Evolutionary conservation across 1,284 basidiomycete species (phyloP), one percentile per base, ranked within the genome.

Genomic region (Gomphus sp.): DNA sequence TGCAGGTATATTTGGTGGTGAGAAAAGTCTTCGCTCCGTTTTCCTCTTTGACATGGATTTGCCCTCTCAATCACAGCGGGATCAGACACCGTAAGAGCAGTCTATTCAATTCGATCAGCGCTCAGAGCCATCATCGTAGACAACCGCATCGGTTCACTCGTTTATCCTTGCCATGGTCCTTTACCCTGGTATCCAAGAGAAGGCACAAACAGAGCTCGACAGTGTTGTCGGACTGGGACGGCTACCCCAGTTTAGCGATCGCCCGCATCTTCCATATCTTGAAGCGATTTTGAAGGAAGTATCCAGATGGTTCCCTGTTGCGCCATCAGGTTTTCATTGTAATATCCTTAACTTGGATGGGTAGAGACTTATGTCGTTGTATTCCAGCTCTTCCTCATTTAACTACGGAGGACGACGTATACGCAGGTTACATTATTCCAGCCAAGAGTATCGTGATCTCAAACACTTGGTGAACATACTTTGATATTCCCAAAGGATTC

Each of bases 121-220:
- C 47, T 8, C 28, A 48, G 25, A 28, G 0, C 6, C 22, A 47
- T 16, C 8, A 28, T 28, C 28, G 3, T 16, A 50, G 48, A 41
- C 34, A 31, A 43, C 56, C 11, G 34, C 43, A 31, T 52, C 48
- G n/a, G 22, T 33, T 52, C 28, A 31, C 47, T n/a, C 28, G 37
- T 58, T 34, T 50, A 52, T 52, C 18, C 49, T 44, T 33, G 50
- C 36, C 10, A 31, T 55, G 39, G 31, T 45, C 4, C 50, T 58
- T 14, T 22, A 58, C 28, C 57, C 49, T n/a, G 31, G 53, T 39
- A 25, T 52, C 10, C 49, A 52, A n/a, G 25, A 25, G n/a, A 52
- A 52, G 12, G 57, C 57, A 5, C 49, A 58, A 34, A 37, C 50
- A 6, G 51, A 58, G 41, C 14, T 52, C 14, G 57, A 58, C 39